Evolutionary conservation across 1,284 basidiomycete genomes (phyloP), one percentile per base, ranked within the genome.

Genomic region (Gomphus bonarii): DNA sequence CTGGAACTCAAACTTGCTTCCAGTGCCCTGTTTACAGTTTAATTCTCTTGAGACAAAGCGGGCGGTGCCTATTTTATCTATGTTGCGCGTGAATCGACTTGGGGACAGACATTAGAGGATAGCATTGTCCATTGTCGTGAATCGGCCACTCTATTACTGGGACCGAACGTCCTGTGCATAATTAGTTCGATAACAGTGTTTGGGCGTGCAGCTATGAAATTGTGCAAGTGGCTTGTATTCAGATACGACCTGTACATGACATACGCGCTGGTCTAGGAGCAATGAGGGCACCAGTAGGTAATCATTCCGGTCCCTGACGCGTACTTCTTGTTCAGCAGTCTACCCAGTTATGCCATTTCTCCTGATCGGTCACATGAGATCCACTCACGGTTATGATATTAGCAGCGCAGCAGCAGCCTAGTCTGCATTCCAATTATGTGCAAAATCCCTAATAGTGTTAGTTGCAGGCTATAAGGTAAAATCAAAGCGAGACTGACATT

Each of bases 1-100:
- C 57, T 58, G 2, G 57, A 46, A 30, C n/a, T 58, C n/a, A 53
- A 36, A 31, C 57, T 58, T n/a, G 50, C 43, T 47, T 58, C 57
- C 31, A 58, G 40, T 22, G 57, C 50, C 12, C 48, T 11, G 22
- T 54, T 53, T 28, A 53, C 10, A 12, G 57, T 50, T 2, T 47
- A 50, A 46, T 58, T 43, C 43, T 58, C 57, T 35, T 58, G 57
- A 35, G 57, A 44, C 28, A 58, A 28, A 9, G 48, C 12, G 11
- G 57, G 50, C n/a, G 57, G 57, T 10, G 49, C 57, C 57, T 53
- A 25, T 14, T 7, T 43, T 25, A 11, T 12, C 31, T n/a, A 44
- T n/a, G 33, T 14, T 50, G 10, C 30, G 6, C 14, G 10, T 20
- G 43, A 28, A 3, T 51, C 18, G 18, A 51, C n/a, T 11, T 10